Evolutionary conservation across 1,139 yeast genomes (phyloP).

Genomic region (Kodamaea suecica): DNA sequence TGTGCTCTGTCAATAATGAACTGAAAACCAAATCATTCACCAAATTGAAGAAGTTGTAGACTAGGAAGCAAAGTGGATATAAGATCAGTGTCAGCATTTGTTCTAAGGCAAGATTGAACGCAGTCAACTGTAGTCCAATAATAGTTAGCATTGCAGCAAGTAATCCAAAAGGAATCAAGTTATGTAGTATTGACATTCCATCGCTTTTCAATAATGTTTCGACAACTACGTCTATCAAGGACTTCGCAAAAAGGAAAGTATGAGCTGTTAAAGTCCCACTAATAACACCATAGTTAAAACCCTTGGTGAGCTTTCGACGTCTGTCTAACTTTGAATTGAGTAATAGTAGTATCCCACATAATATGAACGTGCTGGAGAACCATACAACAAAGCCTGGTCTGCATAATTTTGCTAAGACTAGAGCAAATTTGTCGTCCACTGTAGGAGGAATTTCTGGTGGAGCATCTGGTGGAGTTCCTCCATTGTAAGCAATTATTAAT

Average conservation of each 20-base stretch:
- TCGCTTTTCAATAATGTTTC: slow-evolving; percentile 38
- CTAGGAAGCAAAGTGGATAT: slow-evolving; percentile 83
- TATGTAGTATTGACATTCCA: slow-evolving; percentile 10
- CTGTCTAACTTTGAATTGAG: slow-evolving; percentile 14
- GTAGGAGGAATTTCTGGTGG: slow-evolving; percentile 21
- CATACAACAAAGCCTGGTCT: slow-evolving; percentile 33
- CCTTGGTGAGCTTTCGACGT: slow-evolving; percentile 36
- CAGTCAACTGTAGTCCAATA: slow-evolving; percentile 71
- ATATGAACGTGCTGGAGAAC: slow-evolving; percentile 37
- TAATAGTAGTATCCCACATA: slow-evolving; percentile 25
- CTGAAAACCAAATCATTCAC: slow-evolving; percentile 68
- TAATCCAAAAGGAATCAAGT: slow-evolving; percentile 45
- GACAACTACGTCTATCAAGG: slow-evolving; percentile 67
- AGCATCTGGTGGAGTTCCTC: slow-evolving; percentile 28
- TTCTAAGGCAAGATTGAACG: slow-evolving; percentile 71
- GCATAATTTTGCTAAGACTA: slow-evolving; percentile 25
- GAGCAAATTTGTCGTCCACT: slow-evolving; percentile 26
- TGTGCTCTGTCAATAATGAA: slow-evolving; percentile 35
- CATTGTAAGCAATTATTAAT: slow-evolving; percentile 73
- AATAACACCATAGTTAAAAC: slow-evolving; percentile 61
- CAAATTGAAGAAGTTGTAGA: slow-evolving; percentile 73
- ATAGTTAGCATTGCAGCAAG: slow-evolving; percentile 59
- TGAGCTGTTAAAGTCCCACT: slow-evolving; percentile 86
- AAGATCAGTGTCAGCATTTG: slow-evolving; percentile 73
- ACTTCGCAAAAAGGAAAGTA: slow-evolving; percentile 79